Evolutionary conservation across 352 stramenopile species (phyloP), one percentile per base, ranked within the genome.

Genomic region (Thraustochytrium sp.): DNA sequence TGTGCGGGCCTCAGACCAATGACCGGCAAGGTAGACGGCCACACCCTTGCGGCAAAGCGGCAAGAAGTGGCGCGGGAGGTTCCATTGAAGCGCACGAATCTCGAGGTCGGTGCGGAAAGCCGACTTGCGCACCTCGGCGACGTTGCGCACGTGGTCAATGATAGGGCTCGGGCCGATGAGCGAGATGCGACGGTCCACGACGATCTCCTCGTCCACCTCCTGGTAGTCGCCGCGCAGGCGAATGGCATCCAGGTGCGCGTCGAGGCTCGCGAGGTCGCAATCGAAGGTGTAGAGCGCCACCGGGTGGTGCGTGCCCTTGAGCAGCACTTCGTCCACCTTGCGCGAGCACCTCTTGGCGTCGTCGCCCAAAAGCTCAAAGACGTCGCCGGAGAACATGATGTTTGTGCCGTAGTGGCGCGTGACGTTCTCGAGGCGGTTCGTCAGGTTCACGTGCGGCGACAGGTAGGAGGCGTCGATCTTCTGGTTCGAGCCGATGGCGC

Each of bases 391-490:
- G 55, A 98, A 87, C 18, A 98, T 88, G 86, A 99, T 94, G 4
- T 91, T 92, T 4, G 98, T 91, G 44, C 96, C 93, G 74, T 98
- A 99, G 85, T 98, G 94, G 0, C 93, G 94, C 4, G 93, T 97
- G 16, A 94, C 94, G 56, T 93, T 94, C 87, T 98, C 96, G 76
- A 99, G 92, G 61, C 95, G 90, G n/a, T 92, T 93, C 2, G 95
- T 94, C 93, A 98, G 97, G 88, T 99, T 98, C 18, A 98, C 95
- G 86, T 98, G 95, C 11, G 95, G 95, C 3, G 94, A 98, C 2
- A 99, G 87, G 82, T 99, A 99, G 0, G 95, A 98, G 38, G 96
- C 96, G 88, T 99, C 96, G 61, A 99, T 97, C 87, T 99, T 99
- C 89, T 97, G 97, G 38, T 94, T 88, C 18, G 94, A 98, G 31